Percentiles rank a stretch among this genome's conserved stretches.
These are phyloP conservation scores for Solanum sitiens DNA, from an alignment of 257 asterid species.

Conservation along the genomic window DNA sequence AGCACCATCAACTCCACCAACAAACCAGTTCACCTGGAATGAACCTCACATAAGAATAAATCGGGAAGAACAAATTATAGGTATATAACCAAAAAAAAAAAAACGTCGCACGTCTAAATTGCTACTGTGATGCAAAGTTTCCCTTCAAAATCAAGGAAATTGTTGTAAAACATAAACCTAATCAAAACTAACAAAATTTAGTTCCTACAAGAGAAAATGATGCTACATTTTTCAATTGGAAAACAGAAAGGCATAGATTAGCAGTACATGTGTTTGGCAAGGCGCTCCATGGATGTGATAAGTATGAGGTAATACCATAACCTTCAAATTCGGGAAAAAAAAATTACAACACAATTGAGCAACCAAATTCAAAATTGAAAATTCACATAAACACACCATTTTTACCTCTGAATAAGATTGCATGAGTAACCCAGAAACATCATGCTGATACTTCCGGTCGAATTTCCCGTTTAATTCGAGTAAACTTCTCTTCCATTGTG, in stretches of 20 bases:
- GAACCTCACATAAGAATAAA: neutral
- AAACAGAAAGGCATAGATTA: neutral
- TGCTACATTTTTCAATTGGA: neutral
- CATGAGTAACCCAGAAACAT: slow-evolving; percentile 33
- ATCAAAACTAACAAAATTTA: neutral
- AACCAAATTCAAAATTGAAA: neutral
- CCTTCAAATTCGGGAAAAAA: slow-evolving; percentile 22
- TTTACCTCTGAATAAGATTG: slow-evolving; percentile 69
- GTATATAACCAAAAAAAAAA: neutral
- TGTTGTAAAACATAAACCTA: neutral
- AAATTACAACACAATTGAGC: neutral
- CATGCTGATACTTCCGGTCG: slow-evolving; percentile 49
- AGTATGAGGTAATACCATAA: slow-evolving; percentile 56
- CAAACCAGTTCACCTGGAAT: slow-evolving; percentile 2
- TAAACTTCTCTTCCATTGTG: slow-evolving; percentile 55
- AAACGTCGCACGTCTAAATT: neutral
- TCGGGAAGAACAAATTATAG: neutral
- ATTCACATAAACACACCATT: neutral
- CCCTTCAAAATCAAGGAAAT: neutral
- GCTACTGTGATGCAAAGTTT: neutral
- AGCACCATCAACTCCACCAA: neutral
- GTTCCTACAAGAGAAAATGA: neutral
- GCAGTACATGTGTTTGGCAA: slow-evolving; percentile 68
- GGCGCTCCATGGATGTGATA: slow-evolving; percentile 61
- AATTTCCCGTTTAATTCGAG: slow-evolving; percentile 60